Conservation (phyloP, 2,329 filamentous ascomycete species). For the Fusarium kyushuense region DNA sequence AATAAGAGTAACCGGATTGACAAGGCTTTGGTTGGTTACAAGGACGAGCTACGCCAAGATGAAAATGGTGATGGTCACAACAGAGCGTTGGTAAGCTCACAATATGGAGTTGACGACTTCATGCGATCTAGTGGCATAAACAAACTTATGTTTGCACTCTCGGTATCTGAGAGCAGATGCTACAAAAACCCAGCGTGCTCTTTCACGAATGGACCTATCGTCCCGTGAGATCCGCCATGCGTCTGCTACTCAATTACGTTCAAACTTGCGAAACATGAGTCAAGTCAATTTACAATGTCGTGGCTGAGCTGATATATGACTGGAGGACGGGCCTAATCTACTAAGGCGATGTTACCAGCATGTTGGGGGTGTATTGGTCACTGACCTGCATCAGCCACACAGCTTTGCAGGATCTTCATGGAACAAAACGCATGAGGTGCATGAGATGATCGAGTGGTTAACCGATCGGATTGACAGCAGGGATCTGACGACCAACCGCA, state of each 20-base stretch:
- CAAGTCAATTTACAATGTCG: constrained; percentile 5
- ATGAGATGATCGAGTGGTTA: constrained; percentile 19
- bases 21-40: not conserved
- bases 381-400: constrained; percentile 31
- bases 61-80: constrained; percentile 1
- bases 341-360: constrained; percentile 12
- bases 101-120: constrained; percentile 3
- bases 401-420: constrained; percentile 2
- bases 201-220: not conserved
- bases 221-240: not conserved
- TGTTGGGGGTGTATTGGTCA: constrained; percentile 14
- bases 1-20: not conserved
- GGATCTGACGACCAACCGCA: not conserved
- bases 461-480: constrained; percentile 13
- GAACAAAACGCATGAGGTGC: constrained; percentile 5
- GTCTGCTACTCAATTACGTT: not conserved
- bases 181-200: constrained; percentile 12
- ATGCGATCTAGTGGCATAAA: constrained; percentile 20
- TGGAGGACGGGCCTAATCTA: not conserved
- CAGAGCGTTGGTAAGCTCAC: constrained; percentile 14
- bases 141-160: constrained; percentile 2
- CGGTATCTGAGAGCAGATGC: constrained; percentile 2
- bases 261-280: constrained; percentile 3
- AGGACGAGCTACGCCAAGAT: not conserved
- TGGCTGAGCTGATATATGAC: constrained; percentile 20